Conservation (phyloP, 2,329 filamentous ascomycete genomes). For the Aspergillus sp. region DNA sequence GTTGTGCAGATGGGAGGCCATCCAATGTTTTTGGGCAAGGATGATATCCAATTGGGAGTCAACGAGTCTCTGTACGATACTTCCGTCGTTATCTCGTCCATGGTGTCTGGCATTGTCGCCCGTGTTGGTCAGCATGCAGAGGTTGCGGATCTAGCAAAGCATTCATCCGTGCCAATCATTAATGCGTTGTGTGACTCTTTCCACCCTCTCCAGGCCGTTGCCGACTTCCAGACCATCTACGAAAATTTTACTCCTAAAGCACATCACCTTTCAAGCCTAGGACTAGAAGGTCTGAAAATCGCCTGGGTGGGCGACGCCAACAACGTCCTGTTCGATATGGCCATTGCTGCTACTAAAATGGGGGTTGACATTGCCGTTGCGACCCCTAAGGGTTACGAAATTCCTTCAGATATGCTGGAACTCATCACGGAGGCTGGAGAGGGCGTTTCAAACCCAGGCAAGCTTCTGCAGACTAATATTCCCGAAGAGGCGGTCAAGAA, state of each 20-base stretch:
- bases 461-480: slow-evolving; percentile 70
- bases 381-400: slow-evolving; percentile 79
- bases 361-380: slow-evolving; percentile 85
- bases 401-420: slow-evolving; percentile 71
- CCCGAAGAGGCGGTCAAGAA: slow-evolving; percentile 83
- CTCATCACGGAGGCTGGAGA: slow-evolving; percentile 67
- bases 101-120: slow-evolving; percentile 81
- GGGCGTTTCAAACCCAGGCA: slow-evolving; percentile 60
- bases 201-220: slow-evolving; percentile 91
- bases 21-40: slow-evolving; percentile 93
- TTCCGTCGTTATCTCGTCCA: slow-evolving; percentile 87
- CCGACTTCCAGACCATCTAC: slow-evolving; percentile 87
- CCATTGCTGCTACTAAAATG: slow-evolving; percentile 81
- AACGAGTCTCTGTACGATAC: slow-evolving; percentile 97
- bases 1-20: slow-evolving; percentile 86
- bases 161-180: slow-evolving; percentile 78
- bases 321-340: slow-evolving; percentile 93
- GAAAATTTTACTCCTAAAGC: slow-evolving; percentile 66
- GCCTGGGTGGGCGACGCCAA: slow-evolving; percentile 97
- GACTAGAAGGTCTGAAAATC: slow-evolving; percentile 80
- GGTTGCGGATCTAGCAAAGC: slow-evolving; percentile 66
- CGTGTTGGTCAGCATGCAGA: slow-evolving; percentile 77
- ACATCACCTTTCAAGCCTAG: slow-evolving; percentile 52
- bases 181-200: slow-evolving; percentile 87
- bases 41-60: slow-evolving; percentile 91